Conservation (phyloP, 805 yeast species). For the Torulaspora indica region DNA sequence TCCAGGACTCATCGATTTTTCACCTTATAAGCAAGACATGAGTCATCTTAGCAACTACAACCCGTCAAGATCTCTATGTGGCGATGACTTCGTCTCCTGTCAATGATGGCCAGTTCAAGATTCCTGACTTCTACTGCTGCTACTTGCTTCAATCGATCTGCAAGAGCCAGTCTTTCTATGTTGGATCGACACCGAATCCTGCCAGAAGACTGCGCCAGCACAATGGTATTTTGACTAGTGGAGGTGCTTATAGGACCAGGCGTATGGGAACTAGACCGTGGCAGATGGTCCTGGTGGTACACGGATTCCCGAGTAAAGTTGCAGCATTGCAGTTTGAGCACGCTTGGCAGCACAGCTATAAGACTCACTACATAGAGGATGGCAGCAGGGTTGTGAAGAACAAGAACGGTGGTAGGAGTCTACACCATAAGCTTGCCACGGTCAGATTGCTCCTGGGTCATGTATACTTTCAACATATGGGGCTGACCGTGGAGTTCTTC, state of each 20-base stretch:
- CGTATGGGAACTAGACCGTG: slow-evolving; percentile 61
- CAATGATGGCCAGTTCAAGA: slow-evolving; percentile 1
- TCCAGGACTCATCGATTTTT: no score
- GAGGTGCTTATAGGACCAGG: slow-evolving; percentile 70
- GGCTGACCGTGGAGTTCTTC: slow-evolving; percentile 46
- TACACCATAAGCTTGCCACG: slow-evolving; percentile 47
- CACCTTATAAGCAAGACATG: neutral
- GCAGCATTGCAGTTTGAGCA: slow-evolving; percentile 78
- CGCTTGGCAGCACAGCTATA: slow-evolving; percentile 73
- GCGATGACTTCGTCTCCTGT: neutral
- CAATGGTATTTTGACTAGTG: slow-evolving; percentile 57
- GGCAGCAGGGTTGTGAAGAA: slow-evolving; percentile 38
- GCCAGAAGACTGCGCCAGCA: slow-evolving; percentile 65
- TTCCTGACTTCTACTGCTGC: slow-evolving; percentile 55
- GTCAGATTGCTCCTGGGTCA: slow-evolving; percentile 42
- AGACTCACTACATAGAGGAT: slow-evolving; percentile 53
- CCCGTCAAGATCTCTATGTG: neutral
- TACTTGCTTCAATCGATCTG: slow-evolving; percentile 60
- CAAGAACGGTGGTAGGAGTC: slow-evolving; percentile 38
- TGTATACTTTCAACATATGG: slow-evolving; percentile 43
- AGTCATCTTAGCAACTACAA: neutral
- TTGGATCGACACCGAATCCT: slow-evolving; percentile 83
- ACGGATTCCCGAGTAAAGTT: slow-evolving; percentile 67
- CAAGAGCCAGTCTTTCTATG: slow-evolving; percentile 57
- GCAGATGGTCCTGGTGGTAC: slow-evolving; percentile 58